Base-by-base conservation (phyloP, 768 basidiomycete genomes). In the Rhizopogon vesiculosus region DNA sequence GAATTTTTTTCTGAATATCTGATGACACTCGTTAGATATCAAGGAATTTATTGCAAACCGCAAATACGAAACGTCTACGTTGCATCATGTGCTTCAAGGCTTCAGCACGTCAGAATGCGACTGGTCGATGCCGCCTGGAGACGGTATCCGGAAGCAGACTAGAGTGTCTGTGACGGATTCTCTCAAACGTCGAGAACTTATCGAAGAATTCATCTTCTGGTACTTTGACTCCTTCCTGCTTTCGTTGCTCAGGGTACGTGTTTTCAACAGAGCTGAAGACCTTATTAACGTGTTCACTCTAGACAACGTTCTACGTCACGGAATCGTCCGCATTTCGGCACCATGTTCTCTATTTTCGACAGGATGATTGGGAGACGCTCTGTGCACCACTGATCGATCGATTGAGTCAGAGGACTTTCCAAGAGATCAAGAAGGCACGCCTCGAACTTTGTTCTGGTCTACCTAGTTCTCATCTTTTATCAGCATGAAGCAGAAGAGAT, bases 231-330 rank as follows among this genome's bases (percentile, higher is more conserved):
- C 84, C 0, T 93, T 95, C 67, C 69, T 98, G 7, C 68, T 89
- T 4, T 82, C 89, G 0, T 72, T 98, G 5, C 68, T 98, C 35
- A 87, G 83, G 76, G 96, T 91, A 58, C 44, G 79, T 65, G 18
- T 53, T 18, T 42, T 9, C 42, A 19, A 42, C 40, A 49, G 28
- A 54, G n/a, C n/a, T 15, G 48, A n/a, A 13, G 9, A 39, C 40
- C 13, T 45, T 48, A 35, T 45, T 51, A 46, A 39, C 43, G 33
- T 8, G 2, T 18, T 25, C 22, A 1, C 45, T 60, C 2, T 53
- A 98, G 95, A 92, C 92, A 3, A 86, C 87, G 0, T 99, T 97
- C 72, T 98, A 98, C 69, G 78, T 93, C 43, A 98, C 97, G 0
- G 91, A 98, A 60, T 92, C 95, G 0, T 86, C 89, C 18, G 89